Evolutionary conservation across 148 eudicot species (phyloP).

Genomic region (Arbutus unedo): DNA sequence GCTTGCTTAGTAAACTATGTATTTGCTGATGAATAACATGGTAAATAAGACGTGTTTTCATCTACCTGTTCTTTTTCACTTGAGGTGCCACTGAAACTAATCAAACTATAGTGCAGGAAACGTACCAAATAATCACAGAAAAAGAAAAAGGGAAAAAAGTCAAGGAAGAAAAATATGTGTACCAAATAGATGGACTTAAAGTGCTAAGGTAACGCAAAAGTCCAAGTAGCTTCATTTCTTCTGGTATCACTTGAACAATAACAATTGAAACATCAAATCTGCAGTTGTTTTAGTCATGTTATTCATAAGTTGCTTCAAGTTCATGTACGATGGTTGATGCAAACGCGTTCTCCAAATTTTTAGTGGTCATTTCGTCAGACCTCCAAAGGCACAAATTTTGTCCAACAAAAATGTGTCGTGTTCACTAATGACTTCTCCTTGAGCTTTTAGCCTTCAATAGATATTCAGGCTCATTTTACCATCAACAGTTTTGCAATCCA

Average conservation of each 20-base stretch:
- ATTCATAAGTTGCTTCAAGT: not conserved
- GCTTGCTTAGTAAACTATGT: conserved; percentile 3
- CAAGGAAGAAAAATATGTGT: not conserved
- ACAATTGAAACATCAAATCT: not conserved
- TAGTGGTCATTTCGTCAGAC: not conserved
- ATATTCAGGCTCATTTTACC: not conserved
- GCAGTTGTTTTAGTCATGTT: not conserved
- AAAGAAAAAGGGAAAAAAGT: not conserved
- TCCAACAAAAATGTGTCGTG: not conserved
- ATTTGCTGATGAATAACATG: not conserved
- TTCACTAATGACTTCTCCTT: not conserved
- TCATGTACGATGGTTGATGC: not conserved
- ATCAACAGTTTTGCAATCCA: not conserved
- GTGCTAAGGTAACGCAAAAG: not conserved
- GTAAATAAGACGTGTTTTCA: not conserved
- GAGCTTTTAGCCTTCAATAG: not conserved
- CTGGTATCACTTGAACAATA: not conserved
- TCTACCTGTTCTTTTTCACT: not conserved
- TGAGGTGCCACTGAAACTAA: not conserved
- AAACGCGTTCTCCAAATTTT: not conserved
- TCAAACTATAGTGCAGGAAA: not conserved
- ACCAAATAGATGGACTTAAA: not conserved
- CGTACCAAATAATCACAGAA: not conserved
- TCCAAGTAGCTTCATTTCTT: not conserved
- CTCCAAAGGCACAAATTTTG: not conserved